phyloP scores from a whole-genome alignment of 1,139 yeast species.

The Scheffersomyces insectosa region DNA sequence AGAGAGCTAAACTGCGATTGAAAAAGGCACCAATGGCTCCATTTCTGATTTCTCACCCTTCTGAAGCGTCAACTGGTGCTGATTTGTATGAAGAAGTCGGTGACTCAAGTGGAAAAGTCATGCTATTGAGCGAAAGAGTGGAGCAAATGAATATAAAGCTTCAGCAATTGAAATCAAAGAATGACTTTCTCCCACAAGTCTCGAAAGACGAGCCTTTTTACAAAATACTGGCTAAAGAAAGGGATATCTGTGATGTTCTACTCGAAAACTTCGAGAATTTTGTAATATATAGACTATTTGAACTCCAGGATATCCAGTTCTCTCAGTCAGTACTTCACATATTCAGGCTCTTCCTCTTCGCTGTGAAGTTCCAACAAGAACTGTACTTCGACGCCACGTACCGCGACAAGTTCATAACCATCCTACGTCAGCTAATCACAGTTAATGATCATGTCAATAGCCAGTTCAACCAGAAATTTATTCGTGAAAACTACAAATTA shows the following conservation, averaged over 20 bases:
- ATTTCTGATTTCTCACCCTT: no score
- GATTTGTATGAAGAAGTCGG: not conserved
- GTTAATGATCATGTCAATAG: constrained; percentile 4
- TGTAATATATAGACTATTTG: not conserved
- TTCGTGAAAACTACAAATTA: not conserved
- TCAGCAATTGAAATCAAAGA: not conserved
- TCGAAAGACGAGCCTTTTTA: not conserved
- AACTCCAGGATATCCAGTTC: not conserved
- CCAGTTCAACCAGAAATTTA: constrained; percentile 8
- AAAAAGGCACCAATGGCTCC: no score
- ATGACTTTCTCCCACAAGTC: not conserved
- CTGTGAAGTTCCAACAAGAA: constrained; percentile 2
- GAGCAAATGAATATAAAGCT: constrained; percentile 5
- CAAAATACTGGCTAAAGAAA: not conserved
- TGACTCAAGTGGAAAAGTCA: not conserved
- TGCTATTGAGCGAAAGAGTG: constrained; percentile 3
- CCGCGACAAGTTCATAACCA: not conserved
- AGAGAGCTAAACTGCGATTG: not conserved
- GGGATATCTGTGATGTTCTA: not conserved
- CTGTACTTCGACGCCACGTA: constrained; percentile 2
- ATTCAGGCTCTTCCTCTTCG: constrained; percentile 8
- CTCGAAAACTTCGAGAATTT: not conserved
- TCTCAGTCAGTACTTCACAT: not conserved
- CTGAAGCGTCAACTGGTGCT: no score
- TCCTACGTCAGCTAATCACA: constrained; percentile 1